These are phyloP conservation scores for Lepidium aucheri DNA, from an alignment of 345 rosid genomes.

Conservation along the genomic window DNA sequence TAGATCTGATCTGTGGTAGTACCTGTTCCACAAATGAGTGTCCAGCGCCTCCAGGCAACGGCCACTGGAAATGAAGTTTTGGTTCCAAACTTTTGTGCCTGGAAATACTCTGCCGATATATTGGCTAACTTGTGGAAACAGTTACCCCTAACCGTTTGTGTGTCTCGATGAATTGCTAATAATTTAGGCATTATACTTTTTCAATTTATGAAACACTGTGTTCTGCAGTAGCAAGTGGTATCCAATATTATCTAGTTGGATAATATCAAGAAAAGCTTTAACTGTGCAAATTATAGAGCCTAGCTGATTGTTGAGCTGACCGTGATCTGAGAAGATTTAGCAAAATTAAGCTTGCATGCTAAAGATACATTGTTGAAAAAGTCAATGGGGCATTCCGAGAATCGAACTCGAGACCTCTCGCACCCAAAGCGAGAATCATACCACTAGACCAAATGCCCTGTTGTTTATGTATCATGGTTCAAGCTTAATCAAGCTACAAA, in stretches of 20 bases:
- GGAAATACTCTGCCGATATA: not conserved
- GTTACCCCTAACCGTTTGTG: no score
- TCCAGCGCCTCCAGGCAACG: not conserved
- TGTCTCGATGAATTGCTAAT: no score
- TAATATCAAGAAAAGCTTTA: no score
- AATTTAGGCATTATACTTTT: no score
- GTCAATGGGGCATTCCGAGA: constrained; percentile 62
- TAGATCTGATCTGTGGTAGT: constrained; percentile 13
- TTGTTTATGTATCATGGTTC: not conserved
- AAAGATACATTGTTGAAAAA: not conserved
- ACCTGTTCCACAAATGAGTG: not conserved
- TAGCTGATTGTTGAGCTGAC: no score
- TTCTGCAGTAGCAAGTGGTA: no score
- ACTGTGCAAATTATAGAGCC: no score
- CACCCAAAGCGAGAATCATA: constrained; percentile 91
- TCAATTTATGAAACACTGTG: no score
- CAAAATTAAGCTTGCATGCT: not conserved
- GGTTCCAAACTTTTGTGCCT: not conserved
- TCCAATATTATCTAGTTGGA: no score
- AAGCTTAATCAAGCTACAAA: not conserved
- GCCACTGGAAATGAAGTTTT: not conserved
- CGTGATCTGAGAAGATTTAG: no score
- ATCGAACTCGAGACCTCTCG: constrained; percentile 92
- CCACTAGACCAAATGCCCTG: constrained; percentile 86
- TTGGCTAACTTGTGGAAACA: not conserved